A percentile compares a stretch with the other conserved stretches of the same genome.
These are phyloP conservation scores for Aspergillus homomorphus DNA, from an alignment of 495 filamentous ascomycete species.

Conservation along the genomic window DNA sequence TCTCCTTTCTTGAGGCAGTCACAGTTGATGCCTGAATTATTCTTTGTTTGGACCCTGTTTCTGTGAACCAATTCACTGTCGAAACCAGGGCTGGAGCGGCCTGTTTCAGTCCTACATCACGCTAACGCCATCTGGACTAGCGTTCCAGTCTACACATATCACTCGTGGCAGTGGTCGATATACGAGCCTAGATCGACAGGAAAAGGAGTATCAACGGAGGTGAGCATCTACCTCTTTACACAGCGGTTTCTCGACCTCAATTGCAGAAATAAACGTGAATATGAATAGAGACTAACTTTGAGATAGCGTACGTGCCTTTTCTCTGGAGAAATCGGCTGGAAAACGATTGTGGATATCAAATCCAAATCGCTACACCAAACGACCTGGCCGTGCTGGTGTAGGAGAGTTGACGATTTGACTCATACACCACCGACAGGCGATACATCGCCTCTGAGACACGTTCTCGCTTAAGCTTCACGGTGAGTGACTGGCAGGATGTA, in stretches of 20 bases:
- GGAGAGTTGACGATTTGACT: background rate
- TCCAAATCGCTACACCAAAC: background rate
- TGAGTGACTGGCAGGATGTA: background rate
- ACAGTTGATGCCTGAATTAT: background rate
- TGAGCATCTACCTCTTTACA: background rate
- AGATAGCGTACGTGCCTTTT: background rate
- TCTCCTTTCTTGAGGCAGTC: background rate
- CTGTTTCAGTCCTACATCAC: background rate
- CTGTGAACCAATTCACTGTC: background rate
- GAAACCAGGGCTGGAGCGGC: background rate
- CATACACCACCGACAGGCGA: background rate
- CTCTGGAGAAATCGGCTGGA: background rate
- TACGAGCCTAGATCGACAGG: background rate
- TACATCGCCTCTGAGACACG: background rate
- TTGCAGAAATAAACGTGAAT: background rate
- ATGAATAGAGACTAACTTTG: background rate
- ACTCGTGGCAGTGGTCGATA: background rate
- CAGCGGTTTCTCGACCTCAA: background rate
- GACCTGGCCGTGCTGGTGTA: background rate
- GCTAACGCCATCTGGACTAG: background rate
- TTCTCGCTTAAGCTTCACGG: background rate
- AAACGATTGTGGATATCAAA: background rate
- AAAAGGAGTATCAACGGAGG: background rate
- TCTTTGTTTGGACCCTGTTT: background rate
- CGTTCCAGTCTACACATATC: background rate